phyloP scores from a whole-genome alignment of 129 eudicot species.

The Flaveria robusta region DNA sequence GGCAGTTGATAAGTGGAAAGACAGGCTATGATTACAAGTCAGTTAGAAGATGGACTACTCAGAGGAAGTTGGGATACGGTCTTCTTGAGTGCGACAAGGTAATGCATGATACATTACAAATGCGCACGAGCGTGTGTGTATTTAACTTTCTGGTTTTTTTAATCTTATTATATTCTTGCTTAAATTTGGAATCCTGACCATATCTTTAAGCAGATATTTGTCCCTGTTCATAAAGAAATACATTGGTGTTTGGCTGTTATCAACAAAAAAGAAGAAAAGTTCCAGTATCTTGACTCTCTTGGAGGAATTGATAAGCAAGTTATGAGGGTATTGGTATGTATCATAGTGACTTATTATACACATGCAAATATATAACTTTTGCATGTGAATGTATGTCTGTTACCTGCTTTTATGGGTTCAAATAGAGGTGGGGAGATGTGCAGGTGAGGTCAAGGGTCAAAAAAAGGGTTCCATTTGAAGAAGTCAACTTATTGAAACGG shows the following conservation, averaged over 20 bases:
- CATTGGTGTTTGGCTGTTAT: slow-evolving; percentile 98
- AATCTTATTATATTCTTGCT: not conserved
- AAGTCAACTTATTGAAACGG: not conserved
- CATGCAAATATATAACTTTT: not conserved
- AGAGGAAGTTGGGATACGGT: slow-evolving; percentile 83
- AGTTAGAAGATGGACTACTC: slow-evolving; percentile 91
- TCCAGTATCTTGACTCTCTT: slow-evolving; percentile 95
- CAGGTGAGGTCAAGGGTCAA: not conserved
- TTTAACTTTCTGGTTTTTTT: not conserved
- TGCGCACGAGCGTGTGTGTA: not conserved
- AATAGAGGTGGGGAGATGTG: not conserved
- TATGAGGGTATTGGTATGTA: slow-evolving; percentile 71
- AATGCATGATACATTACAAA: not conserved
- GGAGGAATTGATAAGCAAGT: slow-evolving; percentile 69
- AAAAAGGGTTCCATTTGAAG: not conserved
- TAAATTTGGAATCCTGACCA: not conserved
- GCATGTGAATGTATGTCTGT: not conserved
- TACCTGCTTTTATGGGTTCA: not conserved
- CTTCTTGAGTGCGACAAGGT: slow-evolving; percentile 91
- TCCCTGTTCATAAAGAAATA: slow-evolving; percentile 88
- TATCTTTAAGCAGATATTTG: slow-evolving; percentile 62
- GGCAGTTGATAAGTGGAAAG: slow-evolving; percentile 64
- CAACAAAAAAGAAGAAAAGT: slow-evolving; percentile 81
- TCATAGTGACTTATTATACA: not conserved
- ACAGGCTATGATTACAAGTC: slow-evolving; percentile 80